Evolutionary conservation across 345 rosid species (phyloP), one percentile per base, ranked within the genome.

Genomic region (Hevea brasiliensis): DNA sequence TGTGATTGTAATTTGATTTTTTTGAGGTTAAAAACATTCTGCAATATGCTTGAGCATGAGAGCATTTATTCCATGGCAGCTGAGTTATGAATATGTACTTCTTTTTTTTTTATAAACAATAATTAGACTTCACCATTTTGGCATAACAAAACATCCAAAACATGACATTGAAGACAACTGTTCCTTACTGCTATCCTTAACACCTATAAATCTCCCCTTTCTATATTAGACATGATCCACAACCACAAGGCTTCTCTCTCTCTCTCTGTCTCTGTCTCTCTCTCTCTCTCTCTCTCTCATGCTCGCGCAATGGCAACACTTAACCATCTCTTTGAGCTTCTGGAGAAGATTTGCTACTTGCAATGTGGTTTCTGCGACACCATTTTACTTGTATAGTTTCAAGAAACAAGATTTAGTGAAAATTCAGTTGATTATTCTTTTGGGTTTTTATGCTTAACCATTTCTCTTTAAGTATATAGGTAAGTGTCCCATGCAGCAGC

Each of bases 281-380:
- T 3, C 24, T n/a, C n/a, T n/a, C n/a, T n/a, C n/a, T n/a, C n/a
- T n/a, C n/a, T n/a, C n/a, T n/a, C n/a, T n/a, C n/a, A n/a, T n/a
- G 37, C 37, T 32, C 37, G 4, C 37, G 2, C 12, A 11, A 85
- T 95, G 96, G 84, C 91, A 56, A 82, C 87, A 70, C 69, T 89
- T 68, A 88, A 79, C 77, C 87, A 84, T 70, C 84, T 86, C 70
- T 83, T 90, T 77, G 93, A 91, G 83, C 88, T 87, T 61, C 90
- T 97, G 15, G 96, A 94, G 62, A 92, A 95, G 88, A 88, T 95
- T 79, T 95, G 94, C 84, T 91, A 92, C 74, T 96, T 95, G n/a
- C 94, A 92, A 76, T 95, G 98, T 78, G 96, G 98, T 57, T 92
- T 87, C 79, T 91, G 98, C 85, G 84, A 87, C 79, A 95, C 99